A percentile compares a stretch with the other conserved stretches of the same genome.
phyloP scores from a whole-genome alignment of 2,329 filamentous ascomycete species.

The Colletotrichum sp. region DNA sequence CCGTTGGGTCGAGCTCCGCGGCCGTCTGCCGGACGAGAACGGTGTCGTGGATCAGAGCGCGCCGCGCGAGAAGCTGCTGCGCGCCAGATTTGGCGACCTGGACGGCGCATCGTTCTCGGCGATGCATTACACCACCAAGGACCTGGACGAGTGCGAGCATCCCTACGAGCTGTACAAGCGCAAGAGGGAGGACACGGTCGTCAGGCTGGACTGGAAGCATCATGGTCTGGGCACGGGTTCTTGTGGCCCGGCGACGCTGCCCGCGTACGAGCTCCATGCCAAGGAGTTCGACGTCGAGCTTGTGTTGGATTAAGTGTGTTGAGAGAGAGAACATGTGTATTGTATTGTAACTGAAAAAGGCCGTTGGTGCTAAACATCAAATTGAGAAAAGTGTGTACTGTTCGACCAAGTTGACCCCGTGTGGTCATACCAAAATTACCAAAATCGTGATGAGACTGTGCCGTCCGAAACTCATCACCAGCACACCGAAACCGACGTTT shows the following conservation, averaged over 20 bases:
- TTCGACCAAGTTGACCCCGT: accelerated
- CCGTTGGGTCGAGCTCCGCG: conserved; percentile 59
- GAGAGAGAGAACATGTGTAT: neutral
- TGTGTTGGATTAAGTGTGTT: conserved; percentile 40
- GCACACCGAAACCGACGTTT: accelerated
- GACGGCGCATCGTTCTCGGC: conserved; percentile 62
- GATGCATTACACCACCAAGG: conserved; percentile 57
- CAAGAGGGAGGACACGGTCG: conserved; percentile 54
- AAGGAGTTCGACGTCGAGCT: conserved; percentile 49
- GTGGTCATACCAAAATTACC: neutral
- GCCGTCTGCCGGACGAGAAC: conserved; percentile 25
- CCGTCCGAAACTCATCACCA: neutral
- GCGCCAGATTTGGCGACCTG: conserved; percentile 50
- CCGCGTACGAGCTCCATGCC: conserved; percentile 48
- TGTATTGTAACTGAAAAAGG: neutral
- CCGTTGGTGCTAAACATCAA: neutral
- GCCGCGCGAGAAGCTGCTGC: conserved; percentile 34
- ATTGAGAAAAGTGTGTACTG: neutral
- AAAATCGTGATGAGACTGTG: neutral
- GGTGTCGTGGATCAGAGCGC: neutral
- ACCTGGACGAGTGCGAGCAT: conserved; percentile 60
- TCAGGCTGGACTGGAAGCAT: conserved; percentile 66
- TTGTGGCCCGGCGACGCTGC: conserved; percentile 63
- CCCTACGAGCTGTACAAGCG: conserved; percentile 62
- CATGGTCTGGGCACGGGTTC: conserved; percentile 68